A percentile compares a stretch with the other conserved stretches of the same genome.
phyloP scores from a whole-genome alignment of 2,329 filamentous ascomycete genomes.

The Alternaria longipes region DNA sequence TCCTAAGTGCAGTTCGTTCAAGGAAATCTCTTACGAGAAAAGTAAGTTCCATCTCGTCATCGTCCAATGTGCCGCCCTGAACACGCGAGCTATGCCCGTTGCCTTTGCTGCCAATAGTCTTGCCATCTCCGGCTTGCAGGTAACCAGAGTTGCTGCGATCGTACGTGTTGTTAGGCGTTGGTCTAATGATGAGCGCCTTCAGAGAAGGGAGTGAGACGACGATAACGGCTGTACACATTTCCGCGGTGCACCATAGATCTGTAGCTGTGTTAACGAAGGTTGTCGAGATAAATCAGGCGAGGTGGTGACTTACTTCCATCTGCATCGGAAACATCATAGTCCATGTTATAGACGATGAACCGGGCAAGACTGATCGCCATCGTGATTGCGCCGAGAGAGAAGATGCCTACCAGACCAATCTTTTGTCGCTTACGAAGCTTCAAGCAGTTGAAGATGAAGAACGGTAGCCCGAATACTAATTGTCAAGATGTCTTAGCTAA shows the following conservation, averaged over 20 bases:
- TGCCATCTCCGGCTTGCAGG: slow-evolving; percentile 5
- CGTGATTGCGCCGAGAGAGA: slow-evolving; percentile 32
- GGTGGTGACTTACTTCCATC: slow-evolving; percentile 26
- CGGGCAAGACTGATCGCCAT: slow-evolving; percentile 34
- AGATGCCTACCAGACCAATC: slow-evolving; percentile 33
- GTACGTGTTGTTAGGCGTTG: slow-evolving; percentile 9
- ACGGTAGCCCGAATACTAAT: slow-evolving; percentile 32
- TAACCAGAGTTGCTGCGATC: slow-evolving; percentile 29
- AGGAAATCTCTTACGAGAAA: background rate
- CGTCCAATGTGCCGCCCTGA: slow-evolving; percentile 21
- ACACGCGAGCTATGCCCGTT: slow-evolving; percentile 13
- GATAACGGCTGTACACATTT: slow-evolving; percentile 32
- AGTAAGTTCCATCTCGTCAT: slow-evolving; percentile 32
- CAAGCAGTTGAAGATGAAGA: slow-evolving; percentile 33
- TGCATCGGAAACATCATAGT: slow-evolving; percentile 29
- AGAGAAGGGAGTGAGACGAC: slow-evolving; percentile 34
- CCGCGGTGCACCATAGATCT: slow-evolving; percentile 36
- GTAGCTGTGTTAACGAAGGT: background rate
- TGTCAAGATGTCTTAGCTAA: background rate
- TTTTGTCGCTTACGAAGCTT: slow-evolving; percentile 36
- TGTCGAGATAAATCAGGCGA: background rate
- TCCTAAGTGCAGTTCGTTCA: background rate
- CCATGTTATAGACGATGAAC: slow-evolving; percentile 31
- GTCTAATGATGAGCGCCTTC: slow-evolving; percentile 27
- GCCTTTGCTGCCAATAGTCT: background rate